These are phyloP conservation scores for Erysimum pusillum DNA, from an alignment of 441 rosid species.

Conservation along the genomic window DNA sequence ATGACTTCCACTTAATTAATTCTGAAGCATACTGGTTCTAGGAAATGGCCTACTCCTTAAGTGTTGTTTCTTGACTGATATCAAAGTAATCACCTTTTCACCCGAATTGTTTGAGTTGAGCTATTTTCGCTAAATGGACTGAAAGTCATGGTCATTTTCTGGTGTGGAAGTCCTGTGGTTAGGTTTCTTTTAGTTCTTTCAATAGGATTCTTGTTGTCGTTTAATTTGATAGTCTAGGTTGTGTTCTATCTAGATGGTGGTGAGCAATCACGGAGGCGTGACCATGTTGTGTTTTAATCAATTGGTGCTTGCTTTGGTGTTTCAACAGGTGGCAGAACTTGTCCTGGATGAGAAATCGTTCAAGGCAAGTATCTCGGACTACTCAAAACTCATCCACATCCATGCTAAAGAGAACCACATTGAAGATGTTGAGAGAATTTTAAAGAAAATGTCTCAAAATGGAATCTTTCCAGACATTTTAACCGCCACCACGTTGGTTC, in stretches of 20 bases:
- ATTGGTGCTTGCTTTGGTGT: slow-evolving; percentile 43
- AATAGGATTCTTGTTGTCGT: neutral
- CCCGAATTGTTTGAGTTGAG: neutral
- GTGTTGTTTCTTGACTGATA: slow-evolving; percentile 22
- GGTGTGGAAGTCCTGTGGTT: neutral
- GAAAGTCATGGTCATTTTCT: neutral
- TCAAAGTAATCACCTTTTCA: neutral
- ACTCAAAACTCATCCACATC: slow-evolving; percentile 71
- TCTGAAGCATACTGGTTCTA: slow-evolving; percentile 7
- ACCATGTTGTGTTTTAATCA: slow-evolving; percentile 23
- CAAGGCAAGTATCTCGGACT: slow-evolving; percentile 65
- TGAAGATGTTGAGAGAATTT: slow-evolving; percentile 80
- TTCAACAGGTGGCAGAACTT: slow-evolving; percentile 72
- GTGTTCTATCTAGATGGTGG: slow-evolving; percentile 13
- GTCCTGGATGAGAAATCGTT: slow-evolving; percentile 70
- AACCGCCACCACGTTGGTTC: slow-evolving; percentile 59
- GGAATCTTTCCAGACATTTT: slow-evolving; percentile 69
- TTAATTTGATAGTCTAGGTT: slow-evolving; percentile 1
- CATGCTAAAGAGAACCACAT: slow-evolving; percentile 61
- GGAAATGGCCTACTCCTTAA: slow-evolving; percentile 1
- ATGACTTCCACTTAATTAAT: neutral
- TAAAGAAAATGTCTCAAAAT: slow-evolving; percentile 72
- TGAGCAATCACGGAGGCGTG: neutral
- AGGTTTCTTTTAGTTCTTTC: neutral
- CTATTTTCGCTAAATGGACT: neutral